Evolutionary conservation across 306 rosid genomes (phyloP), one percentile per base, ranked within the genome.

Genomic region (Alnus glutinosa): DNA sequence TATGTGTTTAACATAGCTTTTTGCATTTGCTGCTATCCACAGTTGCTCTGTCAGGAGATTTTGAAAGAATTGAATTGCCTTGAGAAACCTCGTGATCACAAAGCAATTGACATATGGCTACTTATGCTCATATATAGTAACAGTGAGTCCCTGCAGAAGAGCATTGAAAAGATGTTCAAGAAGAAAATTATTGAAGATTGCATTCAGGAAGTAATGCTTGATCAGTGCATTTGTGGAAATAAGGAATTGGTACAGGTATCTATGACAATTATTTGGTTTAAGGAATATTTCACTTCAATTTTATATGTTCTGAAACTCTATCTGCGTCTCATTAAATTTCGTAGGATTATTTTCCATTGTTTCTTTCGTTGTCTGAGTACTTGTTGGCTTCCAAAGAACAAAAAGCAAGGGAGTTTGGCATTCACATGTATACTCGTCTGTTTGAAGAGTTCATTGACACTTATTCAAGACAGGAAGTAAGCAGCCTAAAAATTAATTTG

Each of bases 401-500:
- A 75, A 81, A 77, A 70, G 79, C 77, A 68, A 58, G 78, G 73
- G 74, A 80, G 37, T 77, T 81, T 80, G 84, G 87, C 74, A 28
- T 80, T 7, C 77, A 74, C 64, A 49, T 80, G 32, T 84, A 84
- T 61, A 76, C 54, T 77, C 67, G 55, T 69, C 77, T 80, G 9
- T 84, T 84, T 48, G 75, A 84, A 73, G 87, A 84, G 80, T 80
- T 84, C 49, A n/a, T 37, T 6, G 87, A 84, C 74, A 68, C 74
- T 74, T 80, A 84, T 59, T 84, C 87, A 59, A 84, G 87, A 74
- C 87, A 84, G 81, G 87, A 84, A 77, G 87, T 84, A 74, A 52
- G 82, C 48, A 49, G 75, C 55, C 32, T 64, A 19, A 23, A n/a
- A 46, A n/a, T 47, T 36, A 44, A 30, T 9, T 37, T 42, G 2